Evolutionary conservation across 148 eudicot genomes (phyloP).

Genomic region (Chenopodium formosanum): DNA sequence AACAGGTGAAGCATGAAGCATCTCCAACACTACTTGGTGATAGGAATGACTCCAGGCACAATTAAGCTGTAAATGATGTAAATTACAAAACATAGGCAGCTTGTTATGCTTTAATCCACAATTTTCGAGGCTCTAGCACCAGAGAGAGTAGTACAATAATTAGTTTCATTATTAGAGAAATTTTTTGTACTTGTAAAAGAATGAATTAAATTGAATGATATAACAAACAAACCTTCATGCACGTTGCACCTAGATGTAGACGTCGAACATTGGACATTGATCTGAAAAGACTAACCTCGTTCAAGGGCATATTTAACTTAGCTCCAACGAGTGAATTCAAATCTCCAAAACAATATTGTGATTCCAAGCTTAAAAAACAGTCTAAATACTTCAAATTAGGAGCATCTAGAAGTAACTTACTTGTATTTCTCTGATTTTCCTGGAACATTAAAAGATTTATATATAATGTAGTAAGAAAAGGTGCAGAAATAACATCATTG

Average conservation of each 20-base stretch:
- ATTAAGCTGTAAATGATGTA: background rate
- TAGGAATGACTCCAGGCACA: too few relatives aligned
- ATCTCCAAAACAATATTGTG: background rate
- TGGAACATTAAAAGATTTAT: background rate
- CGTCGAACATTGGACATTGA: conserved; percentile 20
- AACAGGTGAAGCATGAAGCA: background rate
- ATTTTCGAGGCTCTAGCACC: background rate
- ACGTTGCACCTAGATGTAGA: background rate
- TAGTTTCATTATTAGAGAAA: background rate
- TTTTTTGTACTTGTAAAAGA: background rate
- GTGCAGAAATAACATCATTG: background rate
- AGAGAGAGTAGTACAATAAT: background rate
- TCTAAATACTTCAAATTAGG: conserved; percentile 13
- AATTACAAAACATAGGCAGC: background rate
- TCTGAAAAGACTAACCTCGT: background rate
- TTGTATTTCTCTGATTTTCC: background rate
- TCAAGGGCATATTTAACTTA: background rate
- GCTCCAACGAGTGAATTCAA: conserved; percentile 12
- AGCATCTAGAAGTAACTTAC: conserved; percentile 11
- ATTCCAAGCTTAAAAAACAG: background rate
- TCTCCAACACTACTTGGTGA: background rate
- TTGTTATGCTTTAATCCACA: background rate
- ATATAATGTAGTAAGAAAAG: background rate
- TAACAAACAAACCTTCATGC: background rate
- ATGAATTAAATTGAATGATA: background rate